Base-by-base conservation (phyloP, 2,329 filamentous ascomycete species). In the Ophiostoma ulmi region DNA sequence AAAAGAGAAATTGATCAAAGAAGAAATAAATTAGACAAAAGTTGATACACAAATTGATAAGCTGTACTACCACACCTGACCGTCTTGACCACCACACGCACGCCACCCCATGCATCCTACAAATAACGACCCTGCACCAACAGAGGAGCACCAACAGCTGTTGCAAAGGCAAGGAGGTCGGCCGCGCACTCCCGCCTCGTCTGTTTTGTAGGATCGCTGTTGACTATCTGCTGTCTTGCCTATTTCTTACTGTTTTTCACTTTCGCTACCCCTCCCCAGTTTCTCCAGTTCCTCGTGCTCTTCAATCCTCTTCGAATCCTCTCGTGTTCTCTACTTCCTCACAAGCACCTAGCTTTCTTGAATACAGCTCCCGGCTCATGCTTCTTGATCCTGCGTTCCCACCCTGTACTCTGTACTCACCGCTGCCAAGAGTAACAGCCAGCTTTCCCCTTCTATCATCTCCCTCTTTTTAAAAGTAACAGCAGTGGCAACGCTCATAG, bases 371-470 rank as follows among this genome's bases (percentile, higher is more conserved):
- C 20, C 48, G 22, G 3, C 48, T 48, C 44, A 48, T 55, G 48
- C 7, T 26, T 58, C 52, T 22, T 58, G 52, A 58, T 58, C 52
- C 22, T 58, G 52, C 8, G 31, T 58, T 44, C n/a, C 52, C 22
- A 58, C 52, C 58, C 58, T 63, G 58, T 63, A 36, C 58, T 63
- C 58, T 13, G 58, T 63, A 63, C 26, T 63, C 58, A 35, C 55
- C 55, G 55, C 26, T 20, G 58, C 58, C 58, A 63, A 63, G 11
- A 63, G 22, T 22, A 3, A 26, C n/a, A 11, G n/a, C 58, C 58
- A 61, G 58, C 58, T 26, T 10, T 61, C 55, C 10, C 20, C 8
- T 35, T 20, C 5, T 14, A 63, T 14, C n/a, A 22, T 58, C 58
- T 63, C 3, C 26, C 4, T 63, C 26, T 63, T 31, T 31, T 7